Percentiles rank a stretch among this genome's conserved stretches.
These are phyloP conservation scores for Hippophae gyantsensis DNA, from an alignment of 306 rosid genomes.

Conservation along the genomic window DNA sequence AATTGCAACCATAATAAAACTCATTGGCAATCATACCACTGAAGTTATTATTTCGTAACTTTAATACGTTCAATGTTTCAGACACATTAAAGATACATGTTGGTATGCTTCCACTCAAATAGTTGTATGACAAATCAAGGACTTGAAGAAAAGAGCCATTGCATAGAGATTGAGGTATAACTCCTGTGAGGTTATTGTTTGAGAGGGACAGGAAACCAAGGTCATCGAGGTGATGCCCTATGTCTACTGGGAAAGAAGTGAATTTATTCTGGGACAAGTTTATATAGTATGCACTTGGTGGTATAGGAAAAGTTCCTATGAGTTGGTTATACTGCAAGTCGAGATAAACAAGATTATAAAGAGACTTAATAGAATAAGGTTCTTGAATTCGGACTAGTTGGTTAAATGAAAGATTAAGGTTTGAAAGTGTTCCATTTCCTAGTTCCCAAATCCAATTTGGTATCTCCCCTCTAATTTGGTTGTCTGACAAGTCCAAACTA, in stretches of 20 bases:
- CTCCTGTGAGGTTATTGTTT: conserved; percentile 10
- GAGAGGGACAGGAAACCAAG: conserved; percentile 17
- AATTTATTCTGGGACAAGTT: conserved; percentile 21
- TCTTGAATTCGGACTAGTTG: conserved; percentile 2
- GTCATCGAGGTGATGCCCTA: not conserved
- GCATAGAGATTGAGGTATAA: conserved; percentile 26
- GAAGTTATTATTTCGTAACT: not conserved
- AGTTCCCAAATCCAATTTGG: conserved; percentile 37
- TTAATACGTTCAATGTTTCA: too few species aligned
- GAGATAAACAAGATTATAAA: not conserved
- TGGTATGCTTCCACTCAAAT: too few species aligned
- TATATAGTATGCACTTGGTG: conserved; percentile 3
- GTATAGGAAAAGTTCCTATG: conserved; percentile 5
- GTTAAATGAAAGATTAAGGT: conserved; percentile 38
- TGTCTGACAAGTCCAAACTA: conserved; percentile 30
- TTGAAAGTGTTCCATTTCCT: not conserved
- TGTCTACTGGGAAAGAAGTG: conserved; percentile 9
- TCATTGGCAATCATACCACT: not conserved
- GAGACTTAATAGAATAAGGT: not conserved
- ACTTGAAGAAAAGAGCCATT: conserved; percentile 1
- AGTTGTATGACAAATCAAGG: not conserved
- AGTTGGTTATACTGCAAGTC: conserved; percentile 21
- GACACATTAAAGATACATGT: too few species aligned
- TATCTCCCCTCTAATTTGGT: conserved; percentile 21
- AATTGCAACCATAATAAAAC: not conserved